Evolutionary conservation across 768 basidiomycete species (phyloP).

Genomic region (Trametes gibbosa): DNA sequence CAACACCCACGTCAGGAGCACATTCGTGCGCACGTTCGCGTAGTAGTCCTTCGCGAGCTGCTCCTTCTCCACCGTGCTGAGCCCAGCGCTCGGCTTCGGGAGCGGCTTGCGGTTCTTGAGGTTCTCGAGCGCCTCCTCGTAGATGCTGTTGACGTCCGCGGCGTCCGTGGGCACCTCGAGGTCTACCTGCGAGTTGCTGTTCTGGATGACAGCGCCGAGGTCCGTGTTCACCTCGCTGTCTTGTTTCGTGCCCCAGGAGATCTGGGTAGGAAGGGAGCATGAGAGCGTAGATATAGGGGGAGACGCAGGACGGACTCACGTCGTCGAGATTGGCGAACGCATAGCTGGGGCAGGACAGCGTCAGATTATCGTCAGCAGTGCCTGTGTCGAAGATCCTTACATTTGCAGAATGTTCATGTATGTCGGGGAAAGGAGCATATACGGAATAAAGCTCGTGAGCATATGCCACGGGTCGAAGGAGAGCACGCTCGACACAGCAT

Average conservation of each 20-base stretch:
- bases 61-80: slow-evolving; percentile 61
- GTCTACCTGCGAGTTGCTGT: slow-evolving; percentile 79
- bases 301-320: slow-evolving; percentile 40
- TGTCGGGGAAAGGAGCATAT: slow-evolving; percentile 80
- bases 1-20: slow-evolving; percentile 77
- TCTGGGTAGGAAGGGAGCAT: slow-evolving; percentile 38
- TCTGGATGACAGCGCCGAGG: slow-evolving; percentile 80
- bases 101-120: slow-evolving; percentile 55
- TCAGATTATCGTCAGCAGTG: slow-evolving; percentile 2
- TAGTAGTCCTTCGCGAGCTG: slow-evolving; percentile 82
- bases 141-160: slow-evolving; percentile 79
- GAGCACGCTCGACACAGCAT: slow-evolving; percentile 16
- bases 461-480: slow-evolving; percentile 89
- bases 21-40: slow-evolving; percentile 83
- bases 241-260: slow-evolving; percentile 97
- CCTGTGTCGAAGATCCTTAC: slow-evolving; percentile 37
- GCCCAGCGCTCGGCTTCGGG: slow-evolving; percentile 30
- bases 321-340: slow-evolving; percentile 87
- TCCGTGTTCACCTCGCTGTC: slow-evolving; percentile 70
- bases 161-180: slow-evolving; percentile 82
- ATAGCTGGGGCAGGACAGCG: slow-evolving; percentile 49
- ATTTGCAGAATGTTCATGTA: slow-evolving; percentile 78
- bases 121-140: slow-evolving; percentile 80
- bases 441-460: slow-evolving; percentile 86
- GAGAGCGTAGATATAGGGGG: slow-evolving; percentile 3